phyloP scores from a whole-genome alignment of 768 basidiomycete genomes.

The Russula sp. region DNA sequence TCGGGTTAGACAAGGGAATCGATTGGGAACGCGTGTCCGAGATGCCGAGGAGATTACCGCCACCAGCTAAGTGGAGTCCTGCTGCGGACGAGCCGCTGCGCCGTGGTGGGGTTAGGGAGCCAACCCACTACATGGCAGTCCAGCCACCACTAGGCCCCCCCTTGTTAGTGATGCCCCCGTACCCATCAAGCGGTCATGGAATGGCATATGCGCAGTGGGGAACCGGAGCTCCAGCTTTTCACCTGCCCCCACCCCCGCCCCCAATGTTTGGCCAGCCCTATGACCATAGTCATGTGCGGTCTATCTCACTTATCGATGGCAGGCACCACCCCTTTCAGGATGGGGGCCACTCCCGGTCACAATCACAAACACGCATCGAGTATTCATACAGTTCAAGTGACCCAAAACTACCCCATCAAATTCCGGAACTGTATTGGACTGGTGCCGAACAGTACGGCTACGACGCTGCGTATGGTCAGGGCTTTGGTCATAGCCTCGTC shows the following conservation, averaged over 20 bases:
- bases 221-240: constrained; percentile 9
- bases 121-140: constrained; percentile 59
- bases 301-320: constrained; percentile 12
- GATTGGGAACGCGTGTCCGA: constrained; percentile 23
- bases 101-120: constrained; percentile 45
- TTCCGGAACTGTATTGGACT: constrained; percentile 24
- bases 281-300: constrained; percentile 16
- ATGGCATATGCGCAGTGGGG: constrained; percentile 15
- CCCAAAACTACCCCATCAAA: constrained; percentile 10
- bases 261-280: constrained; percentile 13
- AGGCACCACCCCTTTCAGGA: constrained; percentile 10
- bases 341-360: constrained; percentile 11
- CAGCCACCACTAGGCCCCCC: constrained; percentile 43
- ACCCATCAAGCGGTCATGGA: constrained; percentile 26
- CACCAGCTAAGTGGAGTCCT: constrained; percentile 79
- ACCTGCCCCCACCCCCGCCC: constrained; percentile 6
- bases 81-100: constrained; percentile 71
- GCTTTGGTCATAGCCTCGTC: constrained; percentile 39
- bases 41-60: constrained; percentile 44
- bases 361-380: constrained; percentile 21
- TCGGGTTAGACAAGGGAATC: constrained; percentile 7
- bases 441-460: constrained; percentile 33
- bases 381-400: constrained; percentile 20
- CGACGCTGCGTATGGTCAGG: constrained; percentile 36
- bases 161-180: constrained; percentile 29